Evolutionary conservation across 805 yeast genomes (phyloP), one percentile per base, ranked within the genome.

Genomic region (Cephaloascus albidus): DNA sequence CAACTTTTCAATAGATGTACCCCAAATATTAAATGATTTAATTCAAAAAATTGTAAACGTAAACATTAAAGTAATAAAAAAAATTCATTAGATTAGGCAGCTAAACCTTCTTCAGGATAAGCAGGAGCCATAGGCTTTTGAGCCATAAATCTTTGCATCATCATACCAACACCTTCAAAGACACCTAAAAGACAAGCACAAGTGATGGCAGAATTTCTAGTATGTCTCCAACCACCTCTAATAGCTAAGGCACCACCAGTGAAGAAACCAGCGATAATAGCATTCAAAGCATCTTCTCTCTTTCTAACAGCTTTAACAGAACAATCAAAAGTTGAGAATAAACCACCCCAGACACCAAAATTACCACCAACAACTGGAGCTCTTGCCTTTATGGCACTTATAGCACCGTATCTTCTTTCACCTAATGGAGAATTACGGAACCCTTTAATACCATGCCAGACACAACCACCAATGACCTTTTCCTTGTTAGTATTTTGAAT

Each of bases 321-420:
- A 72, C 98, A 93, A 64, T 93, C 98, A 57, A 81, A 93, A 12
- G 94, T 83, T 27, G 97, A 87, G 59, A 93, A 93, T 52, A 93
- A 70, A 44, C 98, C 98, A 72, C 98, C 98, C 98, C 98, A 93
- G 32, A 86, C 95, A 68, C 98, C 98, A 55, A 93, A 90, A 65
- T 93, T 93, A 57, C 98, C 98, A 49, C 98, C 98, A 40, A 90
- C 88, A 37, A 90, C 96, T 32, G 99, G 99, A 2, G 97, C 97
- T 62, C 98, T 77, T 38, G 96, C 86, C 58, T 87, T 87, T 51
- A 93, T 83, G 32, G 97, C 97, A 33, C 85, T 71, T 40, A 90
- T 58, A 17, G 96, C 85, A 41, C 98, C 97, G 43, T 76, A 63
- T 54, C 95, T 74, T 68, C 98, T 79, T 65, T 93, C 98, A 44